A percentile compares a stretch with the other conserved stretches of the same genome.
Conservation (phyloP, 305 asterid genomes). For the Solanum aculeatissimum region DNA sequence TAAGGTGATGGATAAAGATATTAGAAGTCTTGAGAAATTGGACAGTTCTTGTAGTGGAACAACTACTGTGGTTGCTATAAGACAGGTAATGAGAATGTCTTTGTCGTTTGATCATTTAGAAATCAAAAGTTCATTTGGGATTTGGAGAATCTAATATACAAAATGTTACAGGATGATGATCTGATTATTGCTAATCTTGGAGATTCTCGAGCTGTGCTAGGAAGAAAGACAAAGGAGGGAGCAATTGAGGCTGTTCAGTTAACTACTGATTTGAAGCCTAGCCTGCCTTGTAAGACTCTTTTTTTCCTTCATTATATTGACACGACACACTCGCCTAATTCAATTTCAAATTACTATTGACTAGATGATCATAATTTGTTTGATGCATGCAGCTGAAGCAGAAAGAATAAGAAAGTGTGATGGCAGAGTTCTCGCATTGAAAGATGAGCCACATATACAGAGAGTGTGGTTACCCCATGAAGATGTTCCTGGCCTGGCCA, state of each 20-base stretch:
- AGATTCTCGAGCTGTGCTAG: slow-evolving; percentile 73
- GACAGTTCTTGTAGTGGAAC: slow-evolving; percentile 79
- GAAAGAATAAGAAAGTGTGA: slow-evolving; percentile 67
- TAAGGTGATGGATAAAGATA: slow-evolving; percentile 57
- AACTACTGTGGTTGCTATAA: slow-evolving; percentile 49
- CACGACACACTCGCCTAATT: not conserved
- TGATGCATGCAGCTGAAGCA: slow-evolving; percentile 62
- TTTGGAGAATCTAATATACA: not conserved
- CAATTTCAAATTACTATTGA: not conserved
- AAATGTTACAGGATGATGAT: slow-evolving; percentile 42
- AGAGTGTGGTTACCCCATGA: slow-evolving; percentile 77
- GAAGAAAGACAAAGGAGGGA: slow-evolving; percentile 41
- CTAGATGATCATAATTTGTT: not conserved
- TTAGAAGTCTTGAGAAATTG: slow-evolving; percentile 37
- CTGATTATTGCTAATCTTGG: slow-evolving; percentile 75
- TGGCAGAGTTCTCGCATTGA: slow-evolving; percentile 61
- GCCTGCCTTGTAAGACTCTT: slow-evolving; percentile 49
- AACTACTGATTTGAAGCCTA: slow-evolving; percentile 82
- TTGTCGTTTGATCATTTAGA: not conserved
- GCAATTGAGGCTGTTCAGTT: slow-evolving; percentile 41
- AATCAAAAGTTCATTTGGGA: not conserved
- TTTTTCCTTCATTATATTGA: not conserved
- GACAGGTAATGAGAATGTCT: slow-evolving; percentile 36
- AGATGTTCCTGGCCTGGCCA: slow-evolving; percentile 82
- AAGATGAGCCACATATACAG: slow-evolving; percentile 58